These are phyloP conservation scores for Cyclotella kingstonii DNA, from an alignment of 108 stramenopile species.

Conservation along the genomic window DNA sequence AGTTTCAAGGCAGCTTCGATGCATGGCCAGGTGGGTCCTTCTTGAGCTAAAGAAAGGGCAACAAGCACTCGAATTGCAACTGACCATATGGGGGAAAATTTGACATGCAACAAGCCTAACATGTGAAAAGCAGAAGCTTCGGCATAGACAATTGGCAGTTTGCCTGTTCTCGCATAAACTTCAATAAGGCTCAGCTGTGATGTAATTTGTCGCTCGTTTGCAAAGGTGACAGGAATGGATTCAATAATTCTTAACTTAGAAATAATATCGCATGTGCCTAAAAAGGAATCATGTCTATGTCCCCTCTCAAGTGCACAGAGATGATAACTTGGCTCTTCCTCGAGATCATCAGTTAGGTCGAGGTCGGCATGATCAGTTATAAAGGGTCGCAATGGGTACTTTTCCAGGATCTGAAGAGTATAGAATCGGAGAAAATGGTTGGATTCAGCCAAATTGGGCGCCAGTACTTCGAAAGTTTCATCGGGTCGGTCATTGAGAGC, in stretches of 20 bases:
- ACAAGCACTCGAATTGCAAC: slow-evolving; percentile 53
- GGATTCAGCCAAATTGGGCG: slow-evolving; percentile 54
- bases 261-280: slow-evolving; percentile 65
- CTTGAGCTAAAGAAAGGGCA: slow-evolving; percentile 53
- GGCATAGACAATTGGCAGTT: slow-evolving; percentile 72
- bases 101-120: slow-evolving; percentile 72
- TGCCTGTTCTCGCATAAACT: slow-evolving; percentile 64
- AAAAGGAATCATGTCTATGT: not conserved
- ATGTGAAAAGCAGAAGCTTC: slow-evolving; percentile 74
- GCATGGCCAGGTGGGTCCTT: slow-evolving; percentile 56
- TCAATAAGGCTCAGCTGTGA: slow-evolving; percentile 60
- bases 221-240: slow-evolving; percentile 53
- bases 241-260: slow-evolving; percentile 59
- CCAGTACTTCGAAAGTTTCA: slow-evolving; percentile 57
- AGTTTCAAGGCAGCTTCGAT: slow-evolving; percentile 43
- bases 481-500: slow-evolving; percentile 37
- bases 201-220: slow-evolving; percentile 57
- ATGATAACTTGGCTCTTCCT: slow-evolving; percentile 57
- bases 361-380: slow-evolving; percentile 75
- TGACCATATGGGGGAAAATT: slow-evolving; percentile 81
- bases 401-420: slow-evolving; percentile 68
- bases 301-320: slow-evolving; percentile 3
- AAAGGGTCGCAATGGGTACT: slow-evolving; percentile 63
- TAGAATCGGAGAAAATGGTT: slow-evolving; percentile 72
- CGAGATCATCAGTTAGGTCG: slow-evolving; percentile 78